A percentile compares a stretch with the other conserved stretches of the same genome.
Conservation (phyloP, 768 basidiomycete species). For the Boletus insuetus region DNA sequence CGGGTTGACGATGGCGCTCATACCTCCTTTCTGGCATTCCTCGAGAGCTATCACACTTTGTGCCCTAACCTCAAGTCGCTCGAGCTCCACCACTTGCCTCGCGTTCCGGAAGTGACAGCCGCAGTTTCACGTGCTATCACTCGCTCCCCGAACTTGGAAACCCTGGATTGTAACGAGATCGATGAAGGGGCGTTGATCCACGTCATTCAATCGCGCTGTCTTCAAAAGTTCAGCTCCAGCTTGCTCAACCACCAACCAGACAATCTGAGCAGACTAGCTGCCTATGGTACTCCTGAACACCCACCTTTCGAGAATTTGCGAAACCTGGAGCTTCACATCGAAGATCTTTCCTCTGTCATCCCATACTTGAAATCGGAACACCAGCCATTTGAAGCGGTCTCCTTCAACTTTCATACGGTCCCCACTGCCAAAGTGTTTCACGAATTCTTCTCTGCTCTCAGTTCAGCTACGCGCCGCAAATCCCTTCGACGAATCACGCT, state of each 20-base stretch:
- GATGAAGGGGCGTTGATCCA: constrained; percentile 3
- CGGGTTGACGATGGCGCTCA: neutral
- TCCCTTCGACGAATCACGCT: neutral
- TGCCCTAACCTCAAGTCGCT: constrained; percentile 10
- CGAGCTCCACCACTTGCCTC: neutral
- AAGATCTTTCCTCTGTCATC: constrained; percentile 4
- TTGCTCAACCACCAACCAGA: neutral
- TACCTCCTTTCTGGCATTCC: neutral
- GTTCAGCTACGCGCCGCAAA: neutral
- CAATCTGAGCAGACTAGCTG: neutral
- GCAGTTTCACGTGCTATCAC: constrained; percentile 5
- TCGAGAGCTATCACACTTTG: constrained; percentile 1
- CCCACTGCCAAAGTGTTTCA: neutral
- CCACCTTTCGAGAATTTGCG: constrained; percentile 8
- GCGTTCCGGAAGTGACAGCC: neutral
- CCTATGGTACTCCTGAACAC: neutral
- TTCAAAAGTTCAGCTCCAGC: neutral
- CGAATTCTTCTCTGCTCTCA: constrained; percentile 1
- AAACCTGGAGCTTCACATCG: neutral
- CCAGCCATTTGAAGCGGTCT: constrained; percentile 7
- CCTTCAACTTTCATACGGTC: neutral
- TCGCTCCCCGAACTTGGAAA: constrained; percentile 1
- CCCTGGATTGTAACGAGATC: neutral
- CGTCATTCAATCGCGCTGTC: neutral
- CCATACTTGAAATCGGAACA: constrained; percentile 3